Conservation (phyloP, 2,329 filamentous ascomycete species). For the Ophiostoma piceae region DNA sequence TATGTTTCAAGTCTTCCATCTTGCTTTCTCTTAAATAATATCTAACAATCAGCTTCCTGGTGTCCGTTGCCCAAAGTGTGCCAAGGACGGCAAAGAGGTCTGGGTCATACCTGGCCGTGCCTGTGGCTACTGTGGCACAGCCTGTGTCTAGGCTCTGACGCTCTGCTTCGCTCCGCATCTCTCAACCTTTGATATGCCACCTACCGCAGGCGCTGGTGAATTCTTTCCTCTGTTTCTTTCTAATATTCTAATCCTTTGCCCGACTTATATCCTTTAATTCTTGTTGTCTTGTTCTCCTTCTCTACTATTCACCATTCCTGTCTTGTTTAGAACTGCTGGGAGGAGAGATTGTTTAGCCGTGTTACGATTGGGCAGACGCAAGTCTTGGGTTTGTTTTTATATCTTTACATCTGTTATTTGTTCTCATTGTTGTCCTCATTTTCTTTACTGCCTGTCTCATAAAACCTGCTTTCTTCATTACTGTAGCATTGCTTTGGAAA, state of each 20-base stretch:
- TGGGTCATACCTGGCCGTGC: slow-evolving; percentile 30
- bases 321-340: neutral
- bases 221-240: neutral
- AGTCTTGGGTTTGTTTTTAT: neutral
- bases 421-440: neutral
- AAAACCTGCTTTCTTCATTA: neutral
- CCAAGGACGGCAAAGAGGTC: slow-evolving; percentile 29
- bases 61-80: slow-evolving; percentile 29
- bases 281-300: neutral
- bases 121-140: slow-evolving; percentile 30
- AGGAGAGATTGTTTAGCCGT: neutral
- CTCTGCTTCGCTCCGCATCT: neutral
- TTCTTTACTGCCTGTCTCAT: neutral
- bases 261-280: neutral
- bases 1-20: slow-evolving; percentile 1
- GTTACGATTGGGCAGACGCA: slow-evolving; percentile 4
- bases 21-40: neutral
- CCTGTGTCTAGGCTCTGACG: slow-evolving; percentile 22
- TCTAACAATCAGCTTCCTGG: slow-evolving; percentile 27
- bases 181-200: neutral
- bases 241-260: neutral
- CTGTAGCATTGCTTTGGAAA: neutral
- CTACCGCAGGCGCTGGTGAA: slow-evolving; percentile 13
- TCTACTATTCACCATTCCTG: neutral
- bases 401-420: neutral